phyloP scores from a whole-genome alignment of 441 rosid species.

The Capsella rubella region DNA sequence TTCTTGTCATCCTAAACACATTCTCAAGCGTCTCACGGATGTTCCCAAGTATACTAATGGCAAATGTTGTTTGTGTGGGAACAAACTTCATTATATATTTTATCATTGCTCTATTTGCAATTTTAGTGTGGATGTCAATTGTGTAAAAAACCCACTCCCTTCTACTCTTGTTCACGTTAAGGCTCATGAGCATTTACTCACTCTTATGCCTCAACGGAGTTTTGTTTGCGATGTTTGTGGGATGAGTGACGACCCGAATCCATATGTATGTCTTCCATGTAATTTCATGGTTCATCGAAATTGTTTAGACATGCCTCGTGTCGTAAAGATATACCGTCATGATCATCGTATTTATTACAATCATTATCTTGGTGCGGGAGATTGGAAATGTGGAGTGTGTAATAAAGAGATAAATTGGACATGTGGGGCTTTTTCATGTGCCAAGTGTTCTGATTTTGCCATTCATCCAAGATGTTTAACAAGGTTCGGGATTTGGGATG shows the following conservation, averaged over 20 bases:
- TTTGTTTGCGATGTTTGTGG: slow-evolving; percentile 49
- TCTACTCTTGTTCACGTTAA: slow-evolving; percentile 5
- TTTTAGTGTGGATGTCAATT: slow-evolving; percentile 15
- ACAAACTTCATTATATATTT: neutral
- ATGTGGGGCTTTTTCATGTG: slow-evolving; percentile 34
- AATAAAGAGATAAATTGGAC: neutral
- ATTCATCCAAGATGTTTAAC: slow-evolving; percentile 34
- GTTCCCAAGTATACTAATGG: neutral
- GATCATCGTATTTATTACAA: slow-evolving; percentile 19
- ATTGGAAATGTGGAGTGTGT: slow-evolving; percentile 28
- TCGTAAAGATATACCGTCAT: slow-evolving; percentile 30
- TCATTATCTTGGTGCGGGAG: neutral
- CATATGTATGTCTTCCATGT: slow-evolving; percentile 52
- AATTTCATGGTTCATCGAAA: slow-evolving; percentile 35
- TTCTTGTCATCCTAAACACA: slow-evolving; percentile 31
- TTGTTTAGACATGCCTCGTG: slow-evolving; percentile 29
- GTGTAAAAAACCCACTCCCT: slow-evolving; percentile 22
- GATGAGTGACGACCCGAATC: slow-evolving; percentile 51
- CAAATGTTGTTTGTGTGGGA: slow-evolving; percentile 14
- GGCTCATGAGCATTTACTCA: slow-evolving; percentile 36
- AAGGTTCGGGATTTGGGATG: slow-evolving; percentile 31
- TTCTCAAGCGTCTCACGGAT: slow-evolving; percentile 12
- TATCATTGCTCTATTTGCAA: slow-evolving; percentile 33
- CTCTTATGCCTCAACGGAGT: slow-evolving; percentile 18
- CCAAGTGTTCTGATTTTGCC: neutral